Evolutionary conservation across 202 grass and related monocot genomes (phyloP), one percentile per base, ranked within the genome.

Genomic region (Brachypodium distachyon): DNA sequence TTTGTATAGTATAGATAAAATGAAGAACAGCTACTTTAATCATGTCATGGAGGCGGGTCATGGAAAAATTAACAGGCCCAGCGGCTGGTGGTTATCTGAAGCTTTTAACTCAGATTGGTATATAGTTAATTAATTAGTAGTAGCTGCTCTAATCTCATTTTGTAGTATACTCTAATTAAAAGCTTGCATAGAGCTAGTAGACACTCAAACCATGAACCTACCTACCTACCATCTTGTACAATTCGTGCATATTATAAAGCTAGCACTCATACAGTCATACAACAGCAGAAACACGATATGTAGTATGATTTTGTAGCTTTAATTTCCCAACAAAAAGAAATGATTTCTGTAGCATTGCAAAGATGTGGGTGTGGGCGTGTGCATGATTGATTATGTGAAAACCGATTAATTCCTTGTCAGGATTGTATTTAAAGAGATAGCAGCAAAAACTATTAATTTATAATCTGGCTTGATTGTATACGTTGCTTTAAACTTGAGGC

Each of bases 31-130:
- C 49, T 66, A 27, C 76, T 74, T 74, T 74, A 80, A 80, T 80
- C 60, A 74, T 58, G 17, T 32, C 40, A 52, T 46, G n/a, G n/a
- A 36, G 38, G 61, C n/a, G 53, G 38, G 22, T 67, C 44, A 67
- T 50, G 48, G 8, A 14, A 27, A 67, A 76, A 68, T 23, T 47
- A 51, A 41, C 62, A 41, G 21, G 12, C 21, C 50, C 28, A 55
- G 49, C 31, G 44, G 77, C 26, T 72, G 53, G 70, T 81, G 70
- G 77, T 75, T 86, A 68, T 41, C 68, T 60, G 48, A 80, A 38
- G 17, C 41, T 69, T n/a, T 69, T 69, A 46, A n/a, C 18, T 68
- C 6, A 67, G 29, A 22, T 17, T 70, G 52, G 42, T 57, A 56
- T 6, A 51, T 33, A 38, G 6, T 54, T n/a, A n/a, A 58, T 21